Conservation (phyloP, 768 basidiomycete species). For the Mycena venus region DNA sequence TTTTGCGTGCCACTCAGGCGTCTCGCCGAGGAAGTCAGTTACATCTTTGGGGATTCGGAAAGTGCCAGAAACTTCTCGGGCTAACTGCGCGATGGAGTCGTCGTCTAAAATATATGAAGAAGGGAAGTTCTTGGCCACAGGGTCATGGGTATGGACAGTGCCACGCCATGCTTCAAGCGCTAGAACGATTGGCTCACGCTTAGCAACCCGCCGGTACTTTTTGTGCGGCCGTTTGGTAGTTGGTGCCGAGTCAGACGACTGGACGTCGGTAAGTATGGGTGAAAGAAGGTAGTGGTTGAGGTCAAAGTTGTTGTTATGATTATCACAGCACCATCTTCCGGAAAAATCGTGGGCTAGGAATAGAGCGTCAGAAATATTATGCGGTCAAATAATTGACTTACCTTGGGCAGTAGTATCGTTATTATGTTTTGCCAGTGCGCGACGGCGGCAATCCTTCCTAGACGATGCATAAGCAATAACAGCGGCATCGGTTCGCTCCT, state of each 20-base stretch:
- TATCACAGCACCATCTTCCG: constrained; percentile 2
- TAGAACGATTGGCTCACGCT: not conserved
- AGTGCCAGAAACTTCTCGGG: not conserved
- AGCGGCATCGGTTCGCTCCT: not conserved
- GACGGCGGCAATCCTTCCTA: not conserved
- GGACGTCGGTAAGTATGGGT: not conserved
- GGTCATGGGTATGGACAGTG: not conserved
- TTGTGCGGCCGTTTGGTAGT: not conserved
- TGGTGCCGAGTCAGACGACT: not conserved
- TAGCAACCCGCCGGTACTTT: not conserved
- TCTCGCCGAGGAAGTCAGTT: not conserved
- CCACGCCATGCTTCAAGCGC: not conserved
- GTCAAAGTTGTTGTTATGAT: not conserved
- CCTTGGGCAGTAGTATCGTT: not conserved
- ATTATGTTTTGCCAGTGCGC: not conserved
- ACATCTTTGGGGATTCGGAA: not conserved
- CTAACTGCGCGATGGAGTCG: not conserved
- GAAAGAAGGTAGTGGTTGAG: not conserved
- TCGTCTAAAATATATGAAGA: not conserved
- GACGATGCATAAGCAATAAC: not conserved
- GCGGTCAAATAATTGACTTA: not conserved
- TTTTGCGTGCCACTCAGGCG: not conserved
- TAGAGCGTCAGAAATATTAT: not conserved
- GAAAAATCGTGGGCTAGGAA: not conserved
- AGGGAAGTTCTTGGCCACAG: not conserved